Base-by-base conservation (phyloP, 2,329 filamentous ascomycete genomes). In the Pyrenochaeta sp. region DNA sequence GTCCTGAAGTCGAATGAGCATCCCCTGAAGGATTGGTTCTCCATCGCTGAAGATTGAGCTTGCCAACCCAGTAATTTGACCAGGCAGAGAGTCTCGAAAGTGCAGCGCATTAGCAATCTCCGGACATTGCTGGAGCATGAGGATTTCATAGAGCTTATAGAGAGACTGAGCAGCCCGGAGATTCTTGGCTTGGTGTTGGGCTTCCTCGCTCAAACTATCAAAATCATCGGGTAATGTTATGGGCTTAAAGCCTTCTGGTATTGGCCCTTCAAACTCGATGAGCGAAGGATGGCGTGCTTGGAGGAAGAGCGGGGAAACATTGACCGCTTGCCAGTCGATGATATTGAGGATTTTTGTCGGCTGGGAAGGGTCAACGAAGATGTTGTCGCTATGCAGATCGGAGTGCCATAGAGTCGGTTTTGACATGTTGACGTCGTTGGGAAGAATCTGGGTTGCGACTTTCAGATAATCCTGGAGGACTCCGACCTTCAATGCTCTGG, bases 261-360 rank as follows among this genome's bases (percentile, higher is more conserved):
- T 48, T 47, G 49, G 49, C n/a, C 54, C 54, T 38, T 55, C 41
- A 26, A 47, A 63, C 15, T 63, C 55, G 39, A 64, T 53, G 17
- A 66, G 44, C 10, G 55, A 58, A 27, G 60, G 60, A 37, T 58
- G 43, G 41, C 52, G 53, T 30, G 57, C 48, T 44, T 57, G 52
- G 15, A 65, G 50, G 46, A 63, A 68, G 35, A 60, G 58, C 14
- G 59, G 61, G 27, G 55, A 59, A 38, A 64, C 39, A 36, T 60
- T 50, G 15, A 58, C 47, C 10, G 52, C 56, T 55, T 71, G 61
- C 67, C 67, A 72, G 41, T 71, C 65, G 23, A 72, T 68, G 41
- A 69, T 63, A 23, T 55, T 56, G 7, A 61, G 55, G 31, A 69
- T 62, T 35, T 53, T 51, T 23, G 58, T 63, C 5, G 60, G 61